Evolutionary conservation across 225 moss, liverwort and hornwort genomes (phyloP), one percentile per base, ranked within the genome.

Genomic region (Rhytidiadelphus loreus): DNA sequence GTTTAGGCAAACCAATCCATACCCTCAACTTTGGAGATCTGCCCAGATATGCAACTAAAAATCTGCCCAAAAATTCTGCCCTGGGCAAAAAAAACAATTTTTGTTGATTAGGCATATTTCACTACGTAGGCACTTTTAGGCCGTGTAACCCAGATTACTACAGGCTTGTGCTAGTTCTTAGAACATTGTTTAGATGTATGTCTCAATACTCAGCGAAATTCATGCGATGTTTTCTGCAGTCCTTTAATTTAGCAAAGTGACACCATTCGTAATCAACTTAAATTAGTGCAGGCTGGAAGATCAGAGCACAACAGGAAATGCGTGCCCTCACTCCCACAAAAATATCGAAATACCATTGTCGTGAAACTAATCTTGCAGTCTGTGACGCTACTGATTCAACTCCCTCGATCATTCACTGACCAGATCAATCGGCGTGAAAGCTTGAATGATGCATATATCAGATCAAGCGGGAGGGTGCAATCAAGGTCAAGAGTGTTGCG

Each of bases 391-490:
- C n/a, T n/a, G n/a, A 39, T 39, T 7, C 7, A 39, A 69, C 66
- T 39, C 4, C 7, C n/a, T 20, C 20, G 0, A 69, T 24, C 13
- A 39, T n/a, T n/a, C n/a, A n/a, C n/a, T n/a, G n/a, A n/a, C n/a
- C 2, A 0, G 9, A 69, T 24, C 39, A 39, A 39, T 25, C 2
- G 5, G 8, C 41, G 25, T 22, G 25, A 41, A 24, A 69, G 7
- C 23, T 39, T 69, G 24, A 23, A 24, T 41, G 39, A 69, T 39
- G 23, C 41, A 69, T 41, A 2, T 12, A n/a, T n/a, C n/a, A n/a
- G n/a, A n/a, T n/a, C n/a, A n/a, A n/a, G n/a, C n/a, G n/a, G n/a
- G 10, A 7, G 62, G 62, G 9, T 0, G 0, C 12, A 6, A 69
- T 23, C 14, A 69, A 39, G 39, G 70, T 15, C 71, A 5, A 71